Evolutionary conservation across 495 filamentous ascomycete species (phyloP).

Genomic region (Neurospora tetrasperma): DNA sequence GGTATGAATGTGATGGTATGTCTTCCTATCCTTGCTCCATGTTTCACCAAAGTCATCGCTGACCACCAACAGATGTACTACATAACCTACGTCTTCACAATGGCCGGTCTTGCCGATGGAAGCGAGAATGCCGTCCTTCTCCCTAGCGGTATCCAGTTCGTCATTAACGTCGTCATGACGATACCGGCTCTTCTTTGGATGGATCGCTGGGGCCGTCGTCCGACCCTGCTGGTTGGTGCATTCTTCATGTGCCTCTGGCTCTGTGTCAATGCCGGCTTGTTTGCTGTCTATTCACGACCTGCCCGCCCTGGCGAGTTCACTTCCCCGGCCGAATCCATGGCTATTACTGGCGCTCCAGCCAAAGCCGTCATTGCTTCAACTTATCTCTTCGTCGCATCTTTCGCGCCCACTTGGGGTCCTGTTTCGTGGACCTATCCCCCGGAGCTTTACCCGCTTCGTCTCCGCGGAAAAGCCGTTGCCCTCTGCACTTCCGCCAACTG

Average conservation of each 20-base stretch:
- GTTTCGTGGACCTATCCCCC: slow-evolving; percentile 68
- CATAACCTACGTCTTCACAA: slow-evolving; percentile 58
- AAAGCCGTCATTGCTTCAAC: slow-evolving; percentile 67
- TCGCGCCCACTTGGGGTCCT: slow-evolving; percentile 65
- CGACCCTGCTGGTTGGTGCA: slow-evolving; percentile 53
- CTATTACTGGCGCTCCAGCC: slow-evolving; percentile 47
- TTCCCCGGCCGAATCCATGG: slow-evolving; percentile 33
- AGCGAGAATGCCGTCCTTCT: slow-evolving; percentile 38
- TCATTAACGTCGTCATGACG: slow-evolving; percentile 55
- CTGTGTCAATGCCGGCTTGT: slow-evolving; percentile 59
- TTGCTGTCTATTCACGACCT: slow-evolving; percentile 37
- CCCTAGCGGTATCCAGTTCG: slow-evolving; percentile 63
- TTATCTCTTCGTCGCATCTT: slow-evolving; percentile 69
- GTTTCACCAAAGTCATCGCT: slow-evolving; percentile 6
- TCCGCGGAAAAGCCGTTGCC: slow-evolving; percentile 66
- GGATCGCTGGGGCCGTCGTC: slow-evolving; percentile 52
- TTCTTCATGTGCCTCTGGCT: slow-evolving; percentile 59
- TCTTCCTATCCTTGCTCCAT: slow-evolving; percentile 26
- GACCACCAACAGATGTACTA: slow-evolving; percentile 31
- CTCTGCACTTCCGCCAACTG: slow-evolving; percentile 63
- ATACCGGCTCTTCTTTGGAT: slow-evolving; percentile 45
- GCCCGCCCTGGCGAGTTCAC: slow-evolving; percentile 29
- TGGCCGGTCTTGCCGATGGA: slow-evolving; percentile 50
- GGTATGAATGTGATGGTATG: slow-evolving; percentile 82
- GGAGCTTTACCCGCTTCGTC: slow-evolving; percentile 63